Percentiles rank a stretch among this genome's conserved stretches.
Evolutionary conservation across 805 yeast species (phyloP).

Genomic region (Lipomyces oligophaga): DNA sequence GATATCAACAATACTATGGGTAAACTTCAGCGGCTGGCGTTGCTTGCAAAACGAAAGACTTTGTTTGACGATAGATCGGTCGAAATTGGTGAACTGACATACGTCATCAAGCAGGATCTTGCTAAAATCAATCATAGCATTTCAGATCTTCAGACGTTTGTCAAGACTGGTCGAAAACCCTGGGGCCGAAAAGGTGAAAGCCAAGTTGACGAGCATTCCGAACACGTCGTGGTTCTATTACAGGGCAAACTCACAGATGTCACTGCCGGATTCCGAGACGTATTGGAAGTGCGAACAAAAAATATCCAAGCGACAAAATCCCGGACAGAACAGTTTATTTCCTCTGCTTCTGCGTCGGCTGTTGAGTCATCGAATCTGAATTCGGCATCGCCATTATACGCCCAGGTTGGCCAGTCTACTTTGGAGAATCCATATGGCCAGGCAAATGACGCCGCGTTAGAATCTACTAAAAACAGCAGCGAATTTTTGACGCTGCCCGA

Average conservation of each 20-base stretch:
- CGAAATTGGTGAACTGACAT: constrained; percentile 88
- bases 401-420: constrained; percentile 14
- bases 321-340: constrained; percentile 78
- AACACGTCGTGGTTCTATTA: constrained; percentile 79
- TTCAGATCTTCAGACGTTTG: constrained; percentile 55
- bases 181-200: constrained; percentile 43
- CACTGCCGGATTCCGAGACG: constrained; percentile 85
- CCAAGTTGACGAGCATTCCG: constrained; percentile 69
- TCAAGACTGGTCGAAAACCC: constrained; percentile 38
- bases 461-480: constrained; percentile 25
- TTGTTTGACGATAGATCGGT: constrained; percentile 90
- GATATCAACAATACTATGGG: constrained; percentile 86
- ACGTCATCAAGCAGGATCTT: constrained; percentile 75
- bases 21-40: constrained; percentile 72
- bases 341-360: constrained; percentile 40
- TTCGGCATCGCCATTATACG: constrained; percentile 39
- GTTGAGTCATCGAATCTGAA: constrained; percentile 23
- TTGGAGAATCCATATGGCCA: constrained; percentile 26
- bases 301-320: constrained; percentile 75
- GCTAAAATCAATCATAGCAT: constrained; percentile 72
- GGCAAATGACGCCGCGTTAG: constrained; percentile 21
- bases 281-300: constrained; percentile 81
- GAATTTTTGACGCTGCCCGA: constrained; percentile 71
- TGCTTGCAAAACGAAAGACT: constrained; percentile 81
- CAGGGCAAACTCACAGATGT: constrained; percentile 89